Conservation (phyloP, 1,139 yeast genomes). For the Suhomyces chickasaworum region DNA sequence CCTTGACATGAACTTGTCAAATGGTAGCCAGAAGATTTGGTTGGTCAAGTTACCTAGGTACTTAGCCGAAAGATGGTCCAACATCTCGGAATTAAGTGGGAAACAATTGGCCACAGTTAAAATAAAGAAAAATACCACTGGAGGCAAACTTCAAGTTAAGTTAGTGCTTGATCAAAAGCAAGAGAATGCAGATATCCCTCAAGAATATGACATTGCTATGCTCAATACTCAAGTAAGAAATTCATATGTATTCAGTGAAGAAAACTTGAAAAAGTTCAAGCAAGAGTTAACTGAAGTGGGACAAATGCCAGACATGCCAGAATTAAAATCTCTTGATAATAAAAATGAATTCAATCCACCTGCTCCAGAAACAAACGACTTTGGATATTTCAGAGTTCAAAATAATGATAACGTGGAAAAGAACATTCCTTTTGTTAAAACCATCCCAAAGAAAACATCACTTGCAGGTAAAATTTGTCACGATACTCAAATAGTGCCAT, state of each 20-base stretch:
- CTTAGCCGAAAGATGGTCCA: conserved; percentile 79
- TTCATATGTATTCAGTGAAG: conserved; percentile 89
- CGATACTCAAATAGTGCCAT: conserved; percentile 87
- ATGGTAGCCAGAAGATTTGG: conserved; percentile 78
- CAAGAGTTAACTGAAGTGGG: conserved; percentile 56
- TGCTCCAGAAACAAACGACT: conserved; percentile 17
- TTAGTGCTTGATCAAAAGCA: conserved; percentile 50
- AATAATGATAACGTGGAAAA: conserved; percentile 32
- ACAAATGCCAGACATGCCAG: conserved; percentile 52
- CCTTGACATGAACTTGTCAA: conserved; percentile 58
- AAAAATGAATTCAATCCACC: conserved; percentile 19
- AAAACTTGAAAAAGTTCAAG: conserved; percentile 70
- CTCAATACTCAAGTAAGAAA: conserved; percentile 79
- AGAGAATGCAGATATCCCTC: conserved; percentile 61
- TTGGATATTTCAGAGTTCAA: conserved; percentile 34
- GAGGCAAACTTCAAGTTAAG: conserved; percentile 57
- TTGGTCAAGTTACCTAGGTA: conserved; percentile 87
- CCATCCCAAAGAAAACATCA: conserved; percentile 84
- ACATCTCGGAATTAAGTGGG: conserved; percentile 63
- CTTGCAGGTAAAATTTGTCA: conserved; percentile 86
- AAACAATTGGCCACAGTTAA: conserved; percentile 80
- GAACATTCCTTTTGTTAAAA: conserved; percentile 70
- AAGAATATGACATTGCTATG: conserved; percentile 77
- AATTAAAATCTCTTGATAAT: conserved; percentile 35
- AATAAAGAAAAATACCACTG: conserved; percentile 51